phyloP scores from a whole-genome alignment of 345 rosid species.

The Xanthoceras sorbifolium region DNA sequence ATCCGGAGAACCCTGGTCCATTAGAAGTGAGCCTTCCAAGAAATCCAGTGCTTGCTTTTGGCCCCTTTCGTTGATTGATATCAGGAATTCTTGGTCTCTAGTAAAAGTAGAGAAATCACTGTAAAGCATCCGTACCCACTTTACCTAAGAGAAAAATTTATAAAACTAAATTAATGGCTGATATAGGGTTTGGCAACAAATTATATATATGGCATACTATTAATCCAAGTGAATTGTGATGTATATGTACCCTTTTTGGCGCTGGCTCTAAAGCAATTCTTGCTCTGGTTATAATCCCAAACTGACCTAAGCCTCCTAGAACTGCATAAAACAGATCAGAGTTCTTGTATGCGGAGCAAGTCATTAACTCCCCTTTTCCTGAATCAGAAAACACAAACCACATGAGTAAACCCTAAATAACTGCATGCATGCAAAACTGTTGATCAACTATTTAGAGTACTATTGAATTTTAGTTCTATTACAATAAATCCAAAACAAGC shows the following conservation, averaged over 20 bases:
- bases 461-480: no score
- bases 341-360: conserved; percentile 53
- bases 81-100: conserved; percentile 63
- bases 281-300: conserved; percentile 81
- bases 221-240: not conserved
- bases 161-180: not conserved
- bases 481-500: not conserved
- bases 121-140: conserved; percentile 79
- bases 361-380: conserved; percentile 67
- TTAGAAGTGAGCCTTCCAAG: conserved; percentile 68
- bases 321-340: conserved; percentile 68
- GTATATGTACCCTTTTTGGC: conserved; percentile 55
- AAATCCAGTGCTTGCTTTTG: conserved; percentile 45
- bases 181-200: not conserved
- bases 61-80: conserved; percentile 49
- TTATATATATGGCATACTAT: not conserved
- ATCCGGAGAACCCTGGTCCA: conserved; percentile 53
- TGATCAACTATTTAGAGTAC: not conserved
- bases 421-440: conserved; percentile 21
- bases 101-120: conserved; percentile 59
- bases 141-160: conserved; percentile 41
- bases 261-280: conserved; percentile 62
- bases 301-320: conserved; percentile 83
- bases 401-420: conserved; percentile 7
- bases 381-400: conserved; percentile 17